phyloP scores from a whole-genome alignment of 768 basidiomycete species.

The Pisolithus tinctorius region DNA sequence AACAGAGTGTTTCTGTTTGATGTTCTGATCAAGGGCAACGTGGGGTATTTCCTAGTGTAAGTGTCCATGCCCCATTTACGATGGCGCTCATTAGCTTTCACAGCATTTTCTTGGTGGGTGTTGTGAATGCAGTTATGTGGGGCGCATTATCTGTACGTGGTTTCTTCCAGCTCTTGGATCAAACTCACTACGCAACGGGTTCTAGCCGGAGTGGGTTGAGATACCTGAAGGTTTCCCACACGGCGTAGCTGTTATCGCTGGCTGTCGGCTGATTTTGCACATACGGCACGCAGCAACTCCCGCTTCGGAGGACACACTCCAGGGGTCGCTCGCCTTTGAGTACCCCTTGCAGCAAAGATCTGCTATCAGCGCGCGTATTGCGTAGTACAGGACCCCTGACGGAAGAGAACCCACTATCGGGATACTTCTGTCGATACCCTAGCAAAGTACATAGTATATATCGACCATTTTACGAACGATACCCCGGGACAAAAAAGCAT shows the following conservation, averaged over 20 bases:
- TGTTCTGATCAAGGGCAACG: neutral
- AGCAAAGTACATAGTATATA: too few species aligned
- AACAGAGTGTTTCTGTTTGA: neutral
- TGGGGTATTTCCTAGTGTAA: neutral
- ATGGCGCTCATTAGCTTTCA: neutral
- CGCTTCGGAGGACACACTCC: too few species aligned
- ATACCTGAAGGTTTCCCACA: constrained; percentile 1
- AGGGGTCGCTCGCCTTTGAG: too few species aligned
- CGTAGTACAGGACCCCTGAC: too few species aligned
- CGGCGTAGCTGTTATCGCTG: neutral
- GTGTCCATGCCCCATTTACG: neutral
- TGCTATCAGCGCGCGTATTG: too few species aligned
- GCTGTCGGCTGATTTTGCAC: constrained; percentile 2
- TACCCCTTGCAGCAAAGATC: too few species aligned
- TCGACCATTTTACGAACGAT: too few species aligned
- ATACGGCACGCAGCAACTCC: neutral
- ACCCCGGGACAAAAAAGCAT: too few species aligned
- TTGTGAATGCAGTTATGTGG: neutral
- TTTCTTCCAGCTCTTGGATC: neutral
- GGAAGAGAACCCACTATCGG: too few species aligned
- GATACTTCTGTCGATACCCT: too few species aligned
- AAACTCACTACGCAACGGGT: neutral
- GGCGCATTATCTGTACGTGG: neutral
- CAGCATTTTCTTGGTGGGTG: neutral
- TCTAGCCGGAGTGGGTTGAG: neutral